Base-by-base conservation (phyloP, 2,329 filamentous ascomycete species). In the Ambrosiella xylebori region DNA sequence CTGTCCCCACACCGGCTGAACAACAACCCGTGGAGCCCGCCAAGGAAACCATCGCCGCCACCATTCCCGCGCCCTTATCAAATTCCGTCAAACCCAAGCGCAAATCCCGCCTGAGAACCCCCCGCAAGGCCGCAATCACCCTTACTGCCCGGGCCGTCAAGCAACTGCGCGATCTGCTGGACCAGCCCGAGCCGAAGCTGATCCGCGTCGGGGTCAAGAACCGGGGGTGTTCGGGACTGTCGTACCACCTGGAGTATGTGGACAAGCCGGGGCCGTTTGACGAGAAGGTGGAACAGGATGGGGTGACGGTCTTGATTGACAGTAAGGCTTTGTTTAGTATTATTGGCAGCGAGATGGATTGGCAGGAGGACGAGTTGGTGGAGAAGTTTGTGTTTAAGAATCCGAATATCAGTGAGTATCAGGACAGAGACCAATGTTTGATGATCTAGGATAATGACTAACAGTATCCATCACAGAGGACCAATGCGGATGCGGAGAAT, bases 291-390 rank as follows among this genome's bases (percentile, higher is more conserved):
- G 90, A 94, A 68, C 93, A 98, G 69, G 93, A 97, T 66, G 93
- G 91, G 0, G 91, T 98, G 59, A 91, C 87, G 71, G 91, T 98
- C 39, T 70, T 97, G 68, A 93, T 98, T 59, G 93, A 98, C 70
- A 95, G 88, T 76, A 97, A 96, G 74, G 93, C 93, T 47, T 74
- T 98, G 54, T 90, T 98, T 69, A 97, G 91, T 70, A 97, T 98
- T 57, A 96, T 98, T 65, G 93, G 93, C 4, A 95, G 86, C 67
- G 91, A 97, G 73, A 98, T 98, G 93, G 93, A 98, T 68, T 98
- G 91, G 90, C 78, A 91, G 9, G 90, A 97, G 71, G 93, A 97
- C 65, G 95, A 95, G 74, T 73, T 98, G 63, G 95, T 85, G 69
- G 80, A 90, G 70, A 78, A 87, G 63, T 98, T 98, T 70, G 83